Percentiles rank a stretch among this genome's conserved stretches.
Evolutionary conservation across 768 basidiomycete species (phyloP).

Genomic region (Lenzites betulinus): DNA sequence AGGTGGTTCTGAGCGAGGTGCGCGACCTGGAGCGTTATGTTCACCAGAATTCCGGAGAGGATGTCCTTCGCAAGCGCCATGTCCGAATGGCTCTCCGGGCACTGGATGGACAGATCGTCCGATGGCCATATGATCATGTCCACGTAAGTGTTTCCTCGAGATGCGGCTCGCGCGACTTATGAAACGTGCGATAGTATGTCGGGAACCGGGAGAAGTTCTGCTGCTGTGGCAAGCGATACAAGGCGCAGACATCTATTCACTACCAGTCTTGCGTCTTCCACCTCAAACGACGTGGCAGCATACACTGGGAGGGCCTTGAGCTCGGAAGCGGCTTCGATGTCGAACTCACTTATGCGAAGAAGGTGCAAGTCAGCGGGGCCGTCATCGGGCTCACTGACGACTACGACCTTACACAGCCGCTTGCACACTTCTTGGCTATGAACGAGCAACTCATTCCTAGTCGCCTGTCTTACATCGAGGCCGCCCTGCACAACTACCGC

Average conservation of each 20-base stretch:
- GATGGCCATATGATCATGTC: slow-evolving; percentile 65
- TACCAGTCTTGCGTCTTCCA: slow-evolving; percentile 51
- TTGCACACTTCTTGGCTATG: slow-evolving; percentile 63
- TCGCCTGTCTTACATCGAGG: slow-evolving; percentile 46
- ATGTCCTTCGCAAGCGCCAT: slow-evolving; percentile 52
- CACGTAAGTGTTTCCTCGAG: slow-evolving; percentile 39
- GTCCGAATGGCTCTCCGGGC: slow-evolving; percentile 66
- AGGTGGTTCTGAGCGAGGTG: slow-evolving; percentile 47
- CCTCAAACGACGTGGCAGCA: slow-evolving; percentile 54
- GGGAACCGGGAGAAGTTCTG: slow-evolving; percentile 49
- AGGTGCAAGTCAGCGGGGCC: slow-evolving; percentile 49
- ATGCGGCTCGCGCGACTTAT: neutral
- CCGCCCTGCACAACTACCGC: slow-evolving; percentile 53
- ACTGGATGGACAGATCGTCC: slow-evolving; percentile 60
- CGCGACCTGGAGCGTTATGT: slow-evolving; percentile 61
- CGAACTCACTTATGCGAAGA: slow-evolving; percentile 55
- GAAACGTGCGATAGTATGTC: slow-evolving; percentile 40
- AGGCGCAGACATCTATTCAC: slow-evolving; percentile 47
- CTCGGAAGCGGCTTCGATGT: slow-evolving; percentile 73
- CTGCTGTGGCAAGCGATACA: slow-evolving; percentile 48
- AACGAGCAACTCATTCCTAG: slow-evolving; percentile 54
- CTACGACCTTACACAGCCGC: slow-evolving; percentile 58
- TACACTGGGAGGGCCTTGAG: slow-evolving; percentile 53
- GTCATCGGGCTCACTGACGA: slow-evolving; percentile 67
- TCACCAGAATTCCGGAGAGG: slow-evolving; percentile 55